Evolutionary conservation across 331 rosid genomes (phyloP), one percentile per base, ranked within the genome.

Genomic region (Rhamnella rubrinervis): DNA sequence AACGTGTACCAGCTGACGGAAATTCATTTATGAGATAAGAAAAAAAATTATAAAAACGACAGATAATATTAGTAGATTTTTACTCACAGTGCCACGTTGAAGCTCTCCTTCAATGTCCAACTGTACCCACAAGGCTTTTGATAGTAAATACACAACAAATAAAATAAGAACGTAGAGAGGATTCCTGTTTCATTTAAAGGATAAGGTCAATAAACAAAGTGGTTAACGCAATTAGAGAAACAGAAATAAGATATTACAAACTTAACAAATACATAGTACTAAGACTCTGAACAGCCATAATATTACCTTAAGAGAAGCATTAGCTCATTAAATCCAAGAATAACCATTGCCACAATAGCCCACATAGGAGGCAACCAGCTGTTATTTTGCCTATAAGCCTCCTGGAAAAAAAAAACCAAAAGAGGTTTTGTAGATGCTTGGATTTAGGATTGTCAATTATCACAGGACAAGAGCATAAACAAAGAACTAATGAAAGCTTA

Each of bases 341-440:
- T 23, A 61, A 81, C 6, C 85, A 90, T 69, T 4, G 92, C 92
- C 80, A 84, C 39, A 44, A 93, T 90, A 61, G 96, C 92, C 98
- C 98, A 93, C 59, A 92, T 88, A 85, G 98, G 96, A 65, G 98
- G 98, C 68, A 90, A 63, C 98, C 97, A 85, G 74, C 82, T 85
- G 81, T 87, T 93, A 76, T 81, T 87, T 47, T 86, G 82, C 87
- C 75, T 90, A 78, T 85, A 77, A 55, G 97, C 98, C 78, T 85
- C 98, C 98, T 93, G 97, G 39, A 60, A 63, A 21, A 44, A 59
- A n/a, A 37, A 5, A 63, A 23, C 14, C 18, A 20, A 26, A 37
- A 18, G 8, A 23, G 63, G 49, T 9, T 44, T 44, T 44, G 49
- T 44, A 44, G 4, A 3, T 44, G 49, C 49, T 44, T 44, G 3